Base-by-base conservation (phyloP, 2,329 filamentous ascomycete genomes). In the Colletotrichum costaricense region DNA sequence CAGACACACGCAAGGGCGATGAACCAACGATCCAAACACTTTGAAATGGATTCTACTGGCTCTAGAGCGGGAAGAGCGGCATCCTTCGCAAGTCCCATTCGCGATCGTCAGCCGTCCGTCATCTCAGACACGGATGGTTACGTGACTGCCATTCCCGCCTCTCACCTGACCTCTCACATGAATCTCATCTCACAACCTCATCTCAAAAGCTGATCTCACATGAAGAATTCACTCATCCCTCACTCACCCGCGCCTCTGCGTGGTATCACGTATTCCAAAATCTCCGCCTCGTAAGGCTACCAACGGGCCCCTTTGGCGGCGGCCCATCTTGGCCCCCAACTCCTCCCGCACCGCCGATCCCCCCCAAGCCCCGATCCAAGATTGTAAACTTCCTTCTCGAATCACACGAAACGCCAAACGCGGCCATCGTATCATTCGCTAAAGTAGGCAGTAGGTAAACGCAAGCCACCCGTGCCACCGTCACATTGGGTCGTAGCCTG, bases 251-350 rank as follows among this genome's bases (percentile, higher is more conserved):
- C 26, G 26, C 26, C 26, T 26, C 26, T 26, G 26, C 26, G 26
- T 26, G 26, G 4, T 26, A 26, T 26, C 26, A 26, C 4, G 26
- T 26, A 26, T 26, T 26, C 26, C 26, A 26, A 26, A 26, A 26
- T 26, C 26, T 22, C 54, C 19, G 30, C 66, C 59, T 69, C 55
- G 59, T 60, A 72, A 60, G 66, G 70, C 70, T 64, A 22, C 70
- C n/a, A 38, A 16, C 38, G 30, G n/a, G 22, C 54, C 26, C 24
- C 54, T 49, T 49, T 19, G 64, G 24, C 38, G 26, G 28, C 65
- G 22, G n/a, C 14, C 2, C 8, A 69, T 64, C 42, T 59, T n/a
- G 38, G 65, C 65, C 66, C 69, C 66, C 54, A 59, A 72, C 38
- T 58, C 46, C 24, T 59, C 65, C 38, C 69, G 35, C 59, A 52